Evolutionary conservation across 176 grass and related monocot genomes (phyloP), one percentile per base, ranked within the genome.

Genomic region (Paspalum vaginatum): DNA sequence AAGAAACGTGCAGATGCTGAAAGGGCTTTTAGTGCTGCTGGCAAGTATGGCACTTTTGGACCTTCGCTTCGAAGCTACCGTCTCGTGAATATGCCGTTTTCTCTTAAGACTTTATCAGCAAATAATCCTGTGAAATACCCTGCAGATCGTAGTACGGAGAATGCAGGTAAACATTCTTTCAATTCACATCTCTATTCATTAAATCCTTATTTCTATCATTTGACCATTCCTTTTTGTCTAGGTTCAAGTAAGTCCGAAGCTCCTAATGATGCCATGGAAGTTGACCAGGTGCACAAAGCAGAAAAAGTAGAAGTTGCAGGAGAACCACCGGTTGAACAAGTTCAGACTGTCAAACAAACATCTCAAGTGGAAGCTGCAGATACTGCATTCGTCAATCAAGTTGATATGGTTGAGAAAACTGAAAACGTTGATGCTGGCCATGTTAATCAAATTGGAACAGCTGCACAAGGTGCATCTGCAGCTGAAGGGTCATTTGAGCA

Each of bases 1-100:
- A 99, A 95, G 81, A 91, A 90, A 49, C 88, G 81, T 48, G 82
- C 79, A 75, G 96, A 99, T 90, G 96, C 96, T 79, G 96, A 99
- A 81, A 99, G 81, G 60, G 92, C 92, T 85, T 99, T 99, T 68
- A 89, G 75, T 83, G 82, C 17, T 68, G 89, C 87, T 77, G 87
- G 92, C 76, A 99, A 91, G 75, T 90, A 84, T 77, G 75, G 83
- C 62, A 87, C 88, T 27, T 91, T 99, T 89, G 96, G 96, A 72
- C 90, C 92, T 60, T 88, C 81, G 3, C 96, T 99, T 75, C 74
- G 91, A 42, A 99, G 96, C 64, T 99, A 90, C 74, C 88, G 90
- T 54, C 92, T 99, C 79, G 83, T 86, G 71, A 86, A 87, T 86
- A 86, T 93, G 84, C 88, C 88, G 4, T 82, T 84, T 64, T 82